Evolutionary conservation across 352 stramenopile genomes (phyloP), one percentile per base, ranked within the genome.

Genomic region (Pythium guiyangense): DNA sequence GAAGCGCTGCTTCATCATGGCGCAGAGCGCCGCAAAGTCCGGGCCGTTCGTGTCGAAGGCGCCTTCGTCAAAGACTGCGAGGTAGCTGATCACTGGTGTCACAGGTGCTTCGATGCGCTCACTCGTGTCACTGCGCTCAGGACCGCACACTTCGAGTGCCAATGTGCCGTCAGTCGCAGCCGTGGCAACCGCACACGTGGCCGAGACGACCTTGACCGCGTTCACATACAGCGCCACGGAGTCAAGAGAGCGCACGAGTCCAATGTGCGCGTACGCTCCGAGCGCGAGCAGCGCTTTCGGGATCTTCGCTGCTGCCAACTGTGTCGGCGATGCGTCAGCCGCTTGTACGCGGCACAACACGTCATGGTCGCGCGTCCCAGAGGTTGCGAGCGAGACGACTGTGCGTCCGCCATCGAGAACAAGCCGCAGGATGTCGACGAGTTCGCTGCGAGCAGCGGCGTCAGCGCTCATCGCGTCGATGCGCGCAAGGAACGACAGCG

Each of bases 401-500:
- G 17, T 50, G 17, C 26, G 25, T 22, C 25, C 27, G 8, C 8
- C 49, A 49, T 47, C 48, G 43, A 69, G 2, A 22, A 45, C 50
- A 49, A 66, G 48, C 6, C 31, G 64, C 44, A 79, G 54, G 46
- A 74, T 14, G 17, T 62, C 40, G n/a, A 15, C 37, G 35, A n/a
- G 37, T 17, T 42, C 47, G 26, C 6, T 18, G n/a, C 4, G 6
- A 18, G 12, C 18, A 34, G 22, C 25, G 12, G 43, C 34, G 43
- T 52, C 31, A 9, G 20, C 6, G 25, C 6, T 34, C 12, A 20
- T 44, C 25, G 42, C 47, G 40, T 49, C 75, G 8, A 83, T 54
- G 6, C 79, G 77, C 53, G 67, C 54, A 3, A 90, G 61, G 57
- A 85, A 84, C 6, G 79, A 84, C 11, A 88, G 10, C 17, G 66